A percentile compares a stretch with the other conserved stretches of the same genome.
These are phyloP conservation scores for Pulveroboletus frians DNA, from an alignment of 768 basidiomycete genomes.

Conservation along the genomic window DNA sequence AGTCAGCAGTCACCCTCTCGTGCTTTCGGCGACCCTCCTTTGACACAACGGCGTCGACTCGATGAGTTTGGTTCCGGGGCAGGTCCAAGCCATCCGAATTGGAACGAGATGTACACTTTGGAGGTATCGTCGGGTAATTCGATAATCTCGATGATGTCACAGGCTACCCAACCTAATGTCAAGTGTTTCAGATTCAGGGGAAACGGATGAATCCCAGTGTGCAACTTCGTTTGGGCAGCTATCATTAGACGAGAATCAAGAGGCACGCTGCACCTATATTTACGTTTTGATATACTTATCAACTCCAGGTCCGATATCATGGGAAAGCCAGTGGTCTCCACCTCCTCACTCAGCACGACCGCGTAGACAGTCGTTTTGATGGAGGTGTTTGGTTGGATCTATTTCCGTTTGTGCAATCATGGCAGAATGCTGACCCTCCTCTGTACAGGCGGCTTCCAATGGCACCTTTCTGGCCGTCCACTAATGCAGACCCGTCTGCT, in stretches of 20 bases:
- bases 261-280: slow-evolving; percentile 37
- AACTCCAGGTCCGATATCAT: slow-evolving; percentile 73
- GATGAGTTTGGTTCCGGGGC: slow-evolving; percentile 16
- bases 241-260: slow-evolving; percentile 71
- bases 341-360: slow-evolving; percentile 59
- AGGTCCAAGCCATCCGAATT: slow-evolving; percentile 36
- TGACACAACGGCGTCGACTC: slow-evolving; percentile 46
- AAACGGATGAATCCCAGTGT: slow-evolving; percentile 38
- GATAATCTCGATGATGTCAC: neutral
- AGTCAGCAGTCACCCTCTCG: slow-evolving; percentile 19
- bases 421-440: slow-evolving; percentile 11
- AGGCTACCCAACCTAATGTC: slow-evolving; percentile 17
- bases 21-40: slow-evolving; percentile 32
- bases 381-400: slow-evolving; percentile 59
- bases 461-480: slow-evolving; percentile 69
- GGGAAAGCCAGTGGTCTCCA: slow-evolving; percentile 74
- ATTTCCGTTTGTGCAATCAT: slow-evolving; percentile 5
- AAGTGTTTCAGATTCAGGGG: slow-evolving; percentile 28
- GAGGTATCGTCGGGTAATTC: slow-evolving; percentile 35
- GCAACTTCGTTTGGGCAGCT: slow-evolving; percentile 62
- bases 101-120: slow-evolving; percentile 58
- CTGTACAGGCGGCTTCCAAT: slow-evolving; percentile 59
- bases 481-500: slow-evolving; percentile 36
- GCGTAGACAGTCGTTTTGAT: slow-evolving; percentile 62
- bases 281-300: slow-evolving; percentile 10